Evolutionary conservation across 345 rosid genomes (phyloP), one percentile per base, ranked within the genome.

Genomic region (Eucalyptus victrix): DNA sequence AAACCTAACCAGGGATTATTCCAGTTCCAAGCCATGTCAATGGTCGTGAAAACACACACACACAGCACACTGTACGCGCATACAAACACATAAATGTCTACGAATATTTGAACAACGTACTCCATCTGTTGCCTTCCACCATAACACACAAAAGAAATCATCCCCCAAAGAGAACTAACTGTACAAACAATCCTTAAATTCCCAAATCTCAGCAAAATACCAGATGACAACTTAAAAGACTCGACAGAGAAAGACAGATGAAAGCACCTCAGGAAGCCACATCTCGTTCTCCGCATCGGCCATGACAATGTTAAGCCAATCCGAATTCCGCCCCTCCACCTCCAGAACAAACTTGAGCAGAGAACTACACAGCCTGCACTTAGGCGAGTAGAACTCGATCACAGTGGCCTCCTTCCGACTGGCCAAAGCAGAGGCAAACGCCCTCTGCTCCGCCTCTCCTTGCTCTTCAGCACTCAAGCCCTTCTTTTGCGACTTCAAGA

Each of bases 221-320:
- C 83, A 44, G 76, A 65, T 9, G 10, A 88, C n/a, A n/a, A 28
- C 54, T 69, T 51, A 18, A 40, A 89, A 86, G 47, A 86, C 51
- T 30, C 58, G 9, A 49, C 8, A 54, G 49, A 32, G 44, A 24
- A 28, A 49, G 86, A 30, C 0, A 49, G 18, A 86, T 60, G 88
- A 51, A 14, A 54, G 49, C 90, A 97, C 99, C 99, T 97, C 99
- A 30, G 99, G 99, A 76, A 98, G 90, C 99, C 99, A 98, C 88
- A 93, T 93, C 89, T 97, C 96, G 51, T 97, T 97, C 95, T 97
- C 98, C 4, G 99, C 99, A 86, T 97, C 99, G 40, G 98, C 99
- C 98, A 96, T 93, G 42, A 96, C 96, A 90, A 98, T 89, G 90
- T 88, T 94, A 30, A 96, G 94, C 99, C 99, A 98, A 80, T 93